These are phyloP conservation scores for Suhomyces bribrorum DNA, from an alignment of 1,139 yeast genomes.

Conservation along the genomic window DNA sequence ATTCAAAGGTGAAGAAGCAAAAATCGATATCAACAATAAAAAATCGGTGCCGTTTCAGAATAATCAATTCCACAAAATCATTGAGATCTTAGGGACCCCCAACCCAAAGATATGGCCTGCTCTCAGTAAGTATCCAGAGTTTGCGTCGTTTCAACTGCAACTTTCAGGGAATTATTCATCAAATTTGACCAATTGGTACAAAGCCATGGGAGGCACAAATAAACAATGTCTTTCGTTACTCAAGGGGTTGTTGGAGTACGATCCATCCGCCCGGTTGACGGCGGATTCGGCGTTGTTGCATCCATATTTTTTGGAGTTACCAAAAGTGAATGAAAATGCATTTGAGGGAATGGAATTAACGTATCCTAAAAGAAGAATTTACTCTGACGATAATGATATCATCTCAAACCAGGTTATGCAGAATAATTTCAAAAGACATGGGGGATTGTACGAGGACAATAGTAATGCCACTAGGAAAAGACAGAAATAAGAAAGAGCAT, in stretches of 20 bases:
- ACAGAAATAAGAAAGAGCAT: constrained; percentile 23
- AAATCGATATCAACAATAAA: constrained; percentile 76
- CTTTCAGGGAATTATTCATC: constrained; percentile 58
- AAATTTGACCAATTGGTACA: constrained; percentile 81
- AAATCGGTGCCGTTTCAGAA: constrained; percentile 92
- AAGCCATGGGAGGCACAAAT: constrained; percentile 72
- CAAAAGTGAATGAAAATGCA: constrained; percentile 69
- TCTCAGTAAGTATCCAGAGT: constrained; percentile 82
- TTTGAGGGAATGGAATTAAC: constrained; percentile 63
- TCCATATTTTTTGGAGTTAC: constrained; percentile 69
- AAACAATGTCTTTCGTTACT: constrained; percentile 68
- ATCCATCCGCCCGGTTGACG: constrained; percentile 71
- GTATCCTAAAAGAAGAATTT: constrained; percentile 73
- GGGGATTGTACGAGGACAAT: constrained; percentile 15
- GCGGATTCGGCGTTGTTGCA: constrained; percentile 77
- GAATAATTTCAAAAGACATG: constrained; percentile 26
- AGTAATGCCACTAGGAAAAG: constrained; percentile 26
- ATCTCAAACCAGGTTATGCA: constrained; percentile 26
- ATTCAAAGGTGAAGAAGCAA: constrained; percentile 97
- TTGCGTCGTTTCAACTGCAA: constrained; percentile 56
- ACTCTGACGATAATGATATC: constrained; percentile 76
- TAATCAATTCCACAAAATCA: constrained; percentile 84
- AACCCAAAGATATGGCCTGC: constrained; percentile 74
- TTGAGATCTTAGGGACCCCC: constrained; percentile 92
- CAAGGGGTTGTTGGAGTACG: constrained; percentile 68